Evolutionary conservation across 2,329 filamentous ascomycete genomes (phyloP).

Genomic region (Hymenoscyphus infarciens): DNA sequence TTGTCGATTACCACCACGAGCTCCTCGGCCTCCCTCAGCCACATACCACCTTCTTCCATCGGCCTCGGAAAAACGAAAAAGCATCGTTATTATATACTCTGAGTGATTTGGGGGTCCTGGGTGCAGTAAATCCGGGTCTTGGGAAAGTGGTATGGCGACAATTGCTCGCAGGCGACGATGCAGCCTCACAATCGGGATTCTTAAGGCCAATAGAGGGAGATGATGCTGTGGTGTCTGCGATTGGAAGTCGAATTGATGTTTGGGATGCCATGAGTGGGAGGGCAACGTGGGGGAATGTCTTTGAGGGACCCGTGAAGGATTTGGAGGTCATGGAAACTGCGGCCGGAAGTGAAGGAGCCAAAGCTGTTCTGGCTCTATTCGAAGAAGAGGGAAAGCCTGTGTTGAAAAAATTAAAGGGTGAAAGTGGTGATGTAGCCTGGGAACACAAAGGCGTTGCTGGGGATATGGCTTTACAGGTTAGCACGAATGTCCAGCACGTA

Average conservation of each 20-base stretch:
- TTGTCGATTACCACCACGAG: constrained; percentile 89
- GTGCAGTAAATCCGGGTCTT: constrained; percentile 83
- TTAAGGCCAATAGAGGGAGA: constrained; percentile 76
- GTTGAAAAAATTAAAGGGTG: constrained; percentile 69
- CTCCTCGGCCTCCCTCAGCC: constrained; percentile 79
- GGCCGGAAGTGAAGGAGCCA: constrained; percentile 46
- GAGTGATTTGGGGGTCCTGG: constrained; percentile 78
- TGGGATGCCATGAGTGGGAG: constrained; percentile 84
- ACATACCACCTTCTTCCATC: constrained; percentile 92
- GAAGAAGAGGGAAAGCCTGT: constrained; percentile 52
- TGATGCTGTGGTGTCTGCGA: constrained; percentile 70
- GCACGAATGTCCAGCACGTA: constrained; percentile 65
- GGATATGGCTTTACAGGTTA: constrained; percentile 69
- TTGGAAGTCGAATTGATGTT: constrained; percentile 65
- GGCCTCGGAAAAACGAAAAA: constrained; percentile 74
- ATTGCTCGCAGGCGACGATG: constrained; percentile 50
- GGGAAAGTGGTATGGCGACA: constrained; percentile 87
- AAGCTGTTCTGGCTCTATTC: constrained; percentile 70
- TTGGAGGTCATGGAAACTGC: constrained; percentile 73
- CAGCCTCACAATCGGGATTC: constrained; percentile 35
- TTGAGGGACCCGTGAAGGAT: constrained; percentile 59
- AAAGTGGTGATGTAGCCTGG: constrained; percentile 73
- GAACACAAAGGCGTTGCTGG: constrained; percentile 66
- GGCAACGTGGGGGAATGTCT: constrained; percentile 67
- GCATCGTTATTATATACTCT: constrained; percentile 89